Percentiles rank a stretch among this genome's conserved stretches.
These are phyloP conservation scores for Zizania palustris DNA, from an alignment of 202 grass and related monocot species.

Conservation along the genomic window DNA sequence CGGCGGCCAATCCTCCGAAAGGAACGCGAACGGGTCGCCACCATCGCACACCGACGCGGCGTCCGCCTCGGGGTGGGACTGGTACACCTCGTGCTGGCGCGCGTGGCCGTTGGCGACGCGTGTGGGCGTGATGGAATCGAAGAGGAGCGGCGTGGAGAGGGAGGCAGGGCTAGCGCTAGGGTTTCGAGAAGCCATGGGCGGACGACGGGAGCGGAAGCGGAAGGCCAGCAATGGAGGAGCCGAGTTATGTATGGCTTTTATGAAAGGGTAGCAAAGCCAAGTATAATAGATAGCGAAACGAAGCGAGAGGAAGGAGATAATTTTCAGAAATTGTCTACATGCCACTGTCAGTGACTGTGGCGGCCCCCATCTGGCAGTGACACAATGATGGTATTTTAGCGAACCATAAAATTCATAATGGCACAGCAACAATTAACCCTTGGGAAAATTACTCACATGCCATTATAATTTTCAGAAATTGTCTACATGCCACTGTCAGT, in stretches of 20 bases:
- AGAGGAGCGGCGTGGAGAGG: conserved; percentile 60
- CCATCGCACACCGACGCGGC: not conserved
- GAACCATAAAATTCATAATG: no score
- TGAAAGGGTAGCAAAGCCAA: conserved; percentile 25
- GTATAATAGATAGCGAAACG: not conserved
- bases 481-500: no score
- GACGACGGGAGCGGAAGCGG: conserved; percentile 13
- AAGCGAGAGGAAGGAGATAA: conserved; percentile 26
- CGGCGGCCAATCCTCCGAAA: conserved; percentile 51
- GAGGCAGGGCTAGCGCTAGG: conserved; percentile 20
- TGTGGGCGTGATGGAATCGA: conserved; percentile 54
- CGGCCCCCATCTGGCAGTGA: no score
- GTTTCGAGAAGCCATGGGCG: conserved; percentile 39
- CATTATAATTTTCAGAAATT: no score
- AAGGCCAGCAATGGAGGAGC: conserved; percentile 33
- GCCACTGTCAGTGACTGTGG: no score
- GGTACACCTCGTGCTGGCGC: not conserved
- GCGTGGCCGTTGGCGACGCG: conserved; percentile 48
- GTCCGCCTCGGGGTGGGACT: no score
- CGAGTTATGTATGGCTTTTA: conserved; percentile 44
- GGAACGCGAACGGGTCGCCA: conserved; percentile 73
- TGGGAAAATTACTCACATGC: no score
- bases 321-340: no score
- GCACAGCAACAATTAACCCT: no score
- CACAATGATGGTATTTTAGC: no score